Base-by-base conservation (phyloP, 257 asterid species). In the Apocynum venetum region DNA sequence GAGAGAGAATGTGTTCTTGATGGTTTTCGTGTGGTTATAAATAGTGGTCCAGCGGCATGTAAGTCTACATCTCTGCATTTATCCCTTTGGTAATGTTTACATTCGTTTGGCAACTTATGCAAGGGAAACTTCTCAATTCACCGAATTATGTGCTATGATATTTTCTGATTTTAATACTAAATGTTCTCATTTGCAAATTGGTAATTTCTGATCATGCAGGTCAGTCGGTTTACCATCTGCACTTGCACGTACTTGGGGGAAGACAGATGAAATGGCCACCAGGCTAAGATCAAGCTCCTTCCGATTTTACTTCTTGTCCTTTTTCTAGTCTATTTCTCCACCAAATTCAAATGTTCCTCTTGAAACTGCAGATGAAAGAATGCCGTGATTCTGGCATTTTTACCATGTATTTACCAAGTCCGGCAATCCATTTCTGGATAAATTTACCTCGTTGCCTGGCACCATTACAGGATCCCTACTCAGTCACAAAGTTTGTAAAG, bases 241-340 rank as follows among this genome's bases (percentile, higher is more conserved):
- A 95, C 89, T 83, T 95, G 79, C 98, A 93, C 75, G 98, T 95
- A 53, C 97, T 95, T 73, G 98, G 97, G 4, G 97, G 94, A 68
- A 91, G 99, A 83, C 98, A 93, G 84, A 85, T 95, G 96, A 90
- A 90, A 82, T 95, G 99, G 99, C 99, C 99, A 8, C 90, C 99
- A 52, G 99, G 99, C 73, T 93, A 82, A 89, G 78, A 55, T 74
- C 82, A 74, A 59, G 78, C 11, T 59, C 14, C 47, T 44, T 59
- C 43, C 71, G 31, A 40, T 56, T 65, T 35, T 48, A 15, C 67
- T 73, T 3, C 51, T 8, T 73, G 36, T 46, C 46, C 8, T 55
- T 53, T 38, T 6, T 31, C 43, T 63, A 0, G 15, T 36, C 8
- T 65, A 52, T 19, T 59, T 66, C 25, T 64, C 61, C 57, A 66